Base-by-base conservation (phyloP, 208 protist species). In the Trypanosoma boissoni region DNA sequence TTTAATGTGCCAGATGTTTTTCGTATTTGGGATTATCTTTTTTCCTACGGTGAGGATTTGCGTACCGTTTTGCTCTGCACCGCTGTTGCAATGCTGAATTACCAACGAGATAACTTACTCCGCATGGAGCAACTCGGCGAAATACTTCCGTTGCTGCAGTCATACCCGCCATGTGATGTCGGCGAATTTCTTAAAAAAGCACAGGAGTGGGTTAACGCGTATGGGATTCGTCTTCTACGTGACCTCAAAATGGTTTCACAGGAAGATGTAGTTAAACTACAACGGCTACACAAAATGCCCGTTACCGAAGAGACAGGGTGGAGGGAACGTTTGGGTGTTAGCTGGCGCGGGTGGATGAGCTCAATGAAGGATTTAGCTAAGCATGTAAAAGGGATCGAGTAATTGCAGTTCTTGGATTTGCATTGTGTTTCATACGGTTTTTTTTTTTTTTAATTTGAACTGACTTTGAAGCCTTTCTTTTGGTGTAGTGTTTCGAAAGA, bases 11-110 rank as follows among this genome's bases (percentile, higher is more conserved):
- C 76, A 1, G 80, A 89, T 64, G 62, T 78, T 0, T 72, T 93
- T 58, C 65, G 85, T 8, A 56, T 96, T 5, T 96, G 90, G 87
- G 90, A 96, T 45, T 93, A 86, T 75, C 60, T 96, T 0, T 60
- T 96, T 16, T 91, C 87, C 4, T 87, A 85, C 50, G 71, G 78
- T 5, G 76, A 77, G 45, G 54, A 91, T 41, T 23, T 93, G 0
- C 42, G 74, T 45, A 69, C 57, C 28, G 72, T 53, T 3, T 64
- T 78, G 0, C 50, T 91, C 5, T 88, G 80, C 54, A 70, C 83
- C 0, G 78, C 71, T 1, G 82, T 74, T 8, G 76, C 88, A 12
- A 83, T 94, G 75, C 68, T 80, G 32, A 36, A 72, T 23, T 60
- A 74, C 32, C 46, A 80, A 58, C 78, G 81, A 9, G 57, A 70